Evolutionary conservation across 2,329 filamentous ascomycete species (phyloP), one percentile per base, ranked within the genome.

Genomic region (Pseudomassariella vexata): DNA sequence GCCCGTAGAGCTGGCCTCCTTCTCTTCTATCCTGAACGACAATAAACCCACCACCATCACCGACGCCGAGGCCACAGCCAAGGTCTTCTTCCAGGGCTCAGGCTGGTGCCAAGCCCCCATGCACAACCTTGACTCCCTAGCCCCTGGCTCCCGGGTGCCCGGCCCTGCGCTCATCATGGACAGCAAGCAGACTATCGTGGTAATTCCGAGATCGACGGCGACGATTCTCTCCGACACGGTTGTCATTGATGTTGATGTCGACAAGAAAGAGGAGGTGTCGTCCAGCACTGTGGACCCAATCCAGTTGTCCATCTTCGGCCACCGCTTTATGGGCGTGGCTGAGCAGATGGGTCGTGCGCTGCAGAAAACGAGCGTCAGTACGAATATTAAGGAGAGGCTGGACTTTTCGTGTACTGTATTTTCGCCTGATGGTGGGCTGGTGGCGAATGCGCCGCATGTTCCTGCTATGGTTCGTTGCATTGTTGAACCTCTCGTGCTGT

Each of bases 361-460:
- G 12, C 82, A 87, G 48, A 87, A 87, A 59, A 86, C 82, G 0
- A 79, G 77, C 44, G 79, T 88, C 9, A 82, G 74, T 37, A 85
- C 80, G 0, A 88, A 87, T 44, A 82, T 88, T 53, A 83, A 89
- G 47, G 85, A 89, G 50, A 73, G 84, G 4, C 67, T 89, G 2
- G 84, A 89, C 49, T 89, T 87, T 49, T 86, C 81, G 2, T 89
- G 84, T 42, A 84, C 84, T 3, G 62, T 89, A 0, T 89, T 89
- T 48, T 82, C 85, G 23, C 65, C 77, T n/a, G 75, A 80, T 17
- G 82, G 82, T 9, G 79, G 79, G 0, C 62, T 88, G 2, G 81
- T 86, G 2, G 80, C 80, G 1, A 85, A 85, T 51, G 73, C 82
- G 12, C 16, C 35, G 17, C 28, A 35, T 18, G 33, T 35, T 5